These are phyloP conservation scores for Stemphylium vesicarium DNA, from an alignment of 2,329 filamentous ascomycete species.

Conservation along the genomic window DNA sequence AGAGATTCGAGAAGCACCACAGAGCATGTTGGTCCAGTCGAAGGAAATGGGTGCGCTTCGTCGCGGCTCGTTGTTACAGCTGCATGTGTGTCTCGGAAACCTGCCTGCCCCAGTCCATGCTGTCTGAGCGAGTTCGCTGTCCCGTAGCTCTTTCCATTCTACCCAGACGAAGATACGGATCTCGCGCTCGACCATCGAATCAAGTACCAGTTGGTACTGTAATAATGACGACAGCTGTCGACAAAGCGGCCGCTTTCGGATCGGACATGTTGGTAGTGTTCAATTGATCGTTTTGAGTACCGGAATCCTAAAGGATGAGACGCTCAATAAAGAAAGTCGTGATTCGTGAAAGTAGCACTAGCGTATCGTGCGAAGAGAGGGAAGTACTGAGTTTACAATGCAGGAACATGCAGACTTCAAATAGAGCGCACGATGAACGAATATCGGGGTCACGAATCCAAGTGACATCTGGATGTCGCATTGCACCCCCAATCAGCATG, in stretches of 20 bases:
- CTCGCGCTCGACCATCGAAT: neutral
- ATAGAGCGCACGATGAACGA: neutral
- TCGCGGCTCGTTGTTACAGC: neutral
- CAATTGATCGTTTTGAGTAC: neutral
- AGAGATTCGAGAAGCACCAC: neutral
- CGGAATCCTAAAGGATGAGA: neutral
- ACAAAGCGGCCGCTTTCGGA: constrained; percentile 26
- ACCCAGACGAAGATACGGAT: neutral
- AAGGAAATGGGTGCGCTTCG: neutral
- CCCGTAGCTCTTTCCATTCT: too few species aligned
- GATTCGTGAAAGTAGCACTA: neutral
- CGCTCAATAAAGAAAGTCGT: neutral
- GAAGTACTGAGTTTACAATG: too few species aligned
- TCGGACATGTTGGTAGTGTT: constrained; percentile 12
- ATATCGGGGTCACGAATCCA: neutral
- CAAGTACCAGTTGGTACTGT: constrained; percentile 19
- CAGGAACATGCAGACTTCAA: neutral
- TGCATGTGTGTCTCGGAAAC: neutral
- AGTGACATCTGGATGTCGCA: neutral
- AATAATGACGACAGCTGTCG: constrained; percentile 26
- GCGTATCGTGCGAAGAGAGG: neutral
- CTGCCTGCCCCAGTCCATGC: too few species aligned
- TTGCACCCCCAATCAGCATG: neutral
- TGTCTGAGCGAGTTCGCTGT: too few species aligned
- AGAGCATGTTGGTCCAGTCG: neutral